Base-by-base conservation (phyloP, 1,139 yeast genomes). In the Pichia sp. region DNA sequence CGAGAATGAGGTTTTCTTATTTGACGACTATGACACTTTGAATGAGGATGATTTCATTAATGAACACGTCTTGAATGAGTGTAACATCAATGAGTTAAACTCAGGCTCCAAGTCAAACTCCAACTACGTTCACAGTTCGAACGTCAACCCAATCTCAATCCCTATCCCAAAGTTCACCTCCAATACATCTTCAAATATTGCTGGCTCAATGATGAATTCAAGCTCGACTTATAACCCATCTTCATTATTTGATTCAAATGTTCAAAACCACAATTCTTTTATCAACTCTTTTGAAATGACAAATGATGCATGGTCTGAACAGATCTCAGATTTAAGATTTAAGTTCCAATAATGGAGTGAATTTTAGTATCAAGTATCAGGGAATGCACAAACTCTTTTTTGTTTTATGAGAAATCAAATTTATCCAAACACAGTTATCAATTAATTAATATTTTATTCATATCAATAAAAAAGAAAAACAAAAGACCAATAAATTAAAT, bases 1-100 rank as follows among this genome's bases (percentile, higher is more conserved):
- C 52, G 57, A 55, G 43, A 51, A 61, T 36, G 67, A 65, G 29
- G 68, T 64, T 45, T 63, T 66, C 57, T 65, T 65, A 64, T 66
- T 66, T 57, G 69, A 66, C 48, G 57, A 64, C 55, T 51, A 58
- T 52, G 61, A 59, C 29, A 45, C 45, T 38, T 43, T 44, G 32
- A 38, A 50, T 31, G 53, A 53, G 42, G 47, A 53, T 16, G 47
- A 45, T 8, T 46, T 54, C 32, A 34, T 47, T 19, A 46, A 48
- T 49, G 54, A 47, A 8, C 36, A 47, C 31, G 36, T 36, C 13
- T 44, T 50, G 8, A 51, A 56, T 23, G 42, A 49, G 16, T 31
- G 26, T 16, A 16, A 36, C 23, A 31, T 32, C 40, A 42, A 50
- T 30, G 30, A 38, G 8, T 29, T n/a, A n/a, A n/a, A 23, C 26